These are phyloP conservation scores for Aspergillus neotritici DNA, from an alignment of 2,329 filamentous ascomycete genomes.

Conservation along the genomic window DNA sequence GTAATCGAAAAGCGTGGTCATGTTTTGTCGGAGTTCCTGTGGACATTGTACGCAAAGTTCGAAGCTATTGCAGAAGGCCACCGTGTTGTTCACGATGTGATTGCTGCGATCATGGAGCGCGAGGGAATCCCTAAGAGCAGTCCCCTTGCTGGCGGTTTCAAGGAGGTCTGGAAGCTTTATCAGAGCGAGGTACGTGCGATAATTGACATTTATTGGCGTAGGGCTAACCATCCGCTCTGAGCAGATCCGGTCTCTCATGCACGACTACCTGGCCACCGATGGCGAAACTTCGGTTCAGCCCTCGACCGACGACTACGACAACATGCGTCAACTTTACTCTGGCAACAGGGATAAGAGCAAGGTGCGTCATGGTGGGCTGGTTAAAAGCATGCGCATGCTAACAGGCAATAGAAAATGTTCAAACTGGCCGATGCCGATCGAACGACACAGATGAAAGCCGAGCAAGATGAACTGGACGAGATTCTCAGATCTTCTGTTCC, in stretches of 20 bases:
- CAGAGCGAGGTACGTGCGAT: conserved; percentile 65
- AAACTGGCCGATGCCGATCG: conserved; percentile 71
- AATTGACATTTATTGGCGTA: not conserved
- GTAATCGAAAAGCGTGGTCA: conserved; percentile 73
- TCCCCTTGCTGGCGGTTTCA: conserved; percentile 78
- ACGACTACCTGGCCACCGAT: conserved; percentile 93
- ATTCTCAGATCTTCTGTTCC: conserved; percentile 91
- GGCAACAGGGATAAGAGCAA: conserved; percentile 45
- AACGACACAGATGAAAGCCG: conserved; percentile 70
- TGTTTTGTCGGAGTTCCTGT: conserved; percentile 85
- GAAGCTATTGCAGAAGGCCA: conserved; percentile 96
- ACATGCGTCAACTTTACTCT: conserved; percentile 49
- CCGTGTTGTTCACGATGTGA: conserved; percentile 85
- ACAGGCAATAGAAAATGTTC: conserved; percentile 61
- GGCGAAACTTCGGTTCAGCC: conserved; percentile 62
- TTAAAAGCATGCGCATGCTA: conserved; percentile 5
- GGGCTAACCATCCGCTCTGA: conserved; percentile 8
- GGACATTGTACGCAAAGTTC: conserved; percentile 91
- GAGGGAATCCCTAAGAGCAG: conserved; percentile 62
- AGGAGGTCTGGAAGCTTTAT: conserved; percentile 94
- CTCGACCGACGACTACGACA: conserved; percentile 45
- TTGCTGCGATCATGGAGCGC: conserved; percentile 76
- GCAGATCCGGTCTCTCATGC: conserved; percentile 76
- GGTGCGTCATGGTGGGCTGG: conserved; percentile 20
- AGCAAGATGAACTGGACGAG: conserved; percentile 81